Conservation (phyloP, 2,329 filamentous ascomycete species). For the Paecilomyces variotii region DNA sequence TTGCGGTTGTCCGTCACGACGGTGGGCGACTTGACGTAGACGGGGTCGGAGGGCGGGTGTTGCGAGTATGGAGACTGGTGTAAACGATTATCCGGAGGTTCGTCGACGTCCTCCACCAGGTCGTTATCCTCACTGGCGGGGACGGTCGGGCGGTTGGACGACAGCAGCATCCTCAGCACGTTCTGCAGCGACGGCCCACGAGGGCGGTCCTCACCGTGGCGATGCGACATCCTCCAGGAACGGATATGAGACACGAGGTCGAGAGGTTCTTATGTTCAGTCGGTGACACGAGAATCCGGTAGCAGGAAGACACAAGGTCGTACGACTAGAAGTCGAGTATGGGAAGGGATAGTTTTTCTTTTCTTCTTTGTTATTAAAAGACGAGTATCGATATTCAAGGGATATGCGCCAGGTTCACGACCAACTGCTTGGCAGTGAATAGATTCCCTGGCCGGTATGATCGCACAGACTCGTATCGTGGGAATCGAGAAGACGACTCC, state of each 20-base stretch:
- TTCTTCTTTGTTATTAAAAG: too few species aligned
- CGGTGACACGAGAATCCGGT: neutral
- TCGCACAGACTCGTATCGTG: neutral
- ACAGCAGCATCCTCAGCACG: conserved; percentile 37
- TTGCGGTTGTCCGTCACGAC: conserved; percentile 47
- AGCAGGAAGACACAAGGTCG: neutral
- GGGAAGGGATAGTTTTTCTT: neutral
- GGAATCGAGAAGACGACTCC: neutral
- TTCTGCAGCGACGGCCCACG: conserved; percentile 27
- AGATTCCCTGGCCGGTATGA: neutral
- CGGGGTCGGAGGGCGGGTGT: conserved; percentile 19
- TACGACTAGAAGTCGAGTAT: neutral
- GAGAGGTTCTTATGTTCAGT: neutral
- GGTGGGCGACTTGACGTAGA: conserved; percentile 42
- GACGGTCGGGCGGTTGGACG: conserved; percentile 32
- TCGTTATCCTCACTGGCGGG: conserved; percentile 50
- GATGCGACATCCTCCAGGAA: conserved; percentile 6
- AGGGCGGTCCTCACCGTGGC: conserved; percentile 3
- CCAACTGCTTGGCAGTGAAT: neutral
- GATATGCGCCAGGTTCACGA: neutral
- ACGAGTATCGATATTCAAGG: neutral
- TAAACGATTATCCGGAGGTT: conserved; percentile 62
- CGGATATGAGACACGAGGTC: neutral
- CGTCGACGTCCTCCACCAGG: conserved; percentile 67
- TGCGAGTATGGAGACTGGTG: conserved; percentile 16